Base-by-base conservation (phyloP, 106 monocot genomes). In the Acorus calamus region DNA sequence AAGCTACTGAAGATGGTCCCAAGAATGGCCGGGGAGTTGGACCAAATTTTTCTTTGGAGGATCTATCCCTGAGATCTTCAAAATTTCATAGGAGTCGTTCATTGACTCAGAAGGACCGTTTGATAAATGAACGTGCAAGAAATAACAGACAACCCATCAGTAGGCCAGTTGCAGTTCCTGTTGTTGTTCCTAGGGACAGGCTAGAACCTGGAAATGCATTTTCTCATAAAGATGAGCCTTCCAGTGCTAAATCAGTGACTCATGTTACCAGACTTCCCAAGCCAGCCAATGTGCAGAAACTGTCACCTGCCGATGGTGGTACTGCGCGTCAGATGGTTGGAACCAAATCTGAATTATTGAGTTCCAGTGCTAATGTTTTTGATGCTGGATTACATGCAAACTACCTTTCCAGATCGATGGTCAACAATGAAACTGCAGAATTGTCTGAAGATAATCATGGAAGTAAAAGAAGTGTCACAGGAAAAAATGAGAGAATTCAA, bases 101-200 rank as follows among this genome's bases (percentile, higher is more conserved):
- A 50, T 13, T 65, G 57, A 68, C 72, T 63, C 49, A 71, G 60
- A 84, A 84, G 58, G 68, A 69, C 12, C 11, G 44, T 6, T 11
- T 55, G 10, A 60, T 56, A 5, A 75, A 78, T 45, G 46, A 60
- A 58, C 66, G 49, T 69, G 6, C 59, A 5, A 12, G 66, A 51
- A 82, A 42, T 44, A 74, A 79, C 55, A 57, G 28, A 11, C 70
- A 73, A 63, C 53, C 68, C 57, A 65, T 55, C 14, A 56, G 49
- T 52, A 59, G n/a, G 9, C 53, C 76, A 63, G 46, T 89, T 59
- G 77, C 71, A 56, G 57, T 71, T 47, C 83, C 89, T 70, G 66
- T 84, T 56, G 59, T 86, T 62, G 64, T 84, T 5, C 81, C 81
- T 50, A 79, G 82, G 73, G 79, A 77, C 46, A 53, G 11, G 68